Conservation (phyloP, 2,329 filamentous ascomycete genomes). For the Drechslerella dactyloides region DNA sequence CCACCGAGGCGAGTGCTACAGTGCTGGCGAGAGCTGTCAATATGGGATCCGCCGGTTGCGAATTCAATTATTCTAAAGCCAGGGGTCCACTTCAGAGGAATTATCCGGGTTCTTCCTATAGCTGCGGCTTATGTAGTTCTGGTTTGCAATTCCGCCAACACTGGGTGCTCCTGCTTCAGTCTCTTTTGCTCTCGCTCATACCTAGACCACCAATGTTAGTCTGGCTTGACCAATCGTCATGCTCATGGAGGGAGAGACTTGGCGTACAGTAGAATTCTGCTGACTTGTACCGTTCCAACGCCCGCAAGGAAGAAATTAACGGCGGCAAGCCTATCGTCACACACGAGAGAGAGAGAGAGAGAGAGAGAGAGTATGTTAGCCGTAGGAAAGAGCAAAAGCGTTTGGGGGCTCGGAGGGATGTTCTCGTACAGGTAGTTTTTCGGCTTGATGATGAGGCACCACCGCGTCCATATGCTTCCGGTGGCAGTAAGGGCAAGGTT, state of each 20-base stretch:
- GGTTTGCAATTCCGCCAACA: conserved; percentile 35
- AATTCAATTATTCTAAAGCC: not conserved
- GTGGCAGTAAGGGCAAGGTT: conserved; percentile 89
- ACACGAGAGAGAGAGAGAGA: not conserved
- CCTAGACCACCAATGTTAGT: conserved; percentile 6
- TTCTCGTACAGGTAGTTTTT: conserved; percentile 77
- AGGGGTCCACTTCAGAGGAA: not conserved
- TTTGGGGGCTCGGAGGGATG: not conserved
- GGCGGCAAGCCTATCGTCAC: conserved; percentile 72
- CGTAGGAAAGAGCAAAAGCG: not conserved
- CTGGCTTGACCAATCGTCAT: not conserved
- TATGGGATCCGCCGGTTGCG: too few species aligned
- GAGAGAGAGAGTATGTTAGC: conserved; percentile 24
- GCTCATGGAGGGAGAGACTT: too few species aligned
- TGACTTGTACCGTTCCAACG: conserved; percentile 82
- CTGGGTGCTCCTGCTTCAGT: conserved; percentile 39
- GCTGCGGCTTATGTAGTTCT: conserved; percentile 12
- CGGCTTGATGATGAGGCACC: conserved; percentile 97
- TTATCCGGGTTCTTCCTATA: not conserved
- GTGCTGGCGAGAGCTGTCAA: too few species aligned
- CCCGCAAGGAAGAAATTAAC: conserved; percentile 98
- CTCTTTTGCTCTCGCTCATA: conserved; percentile 44
- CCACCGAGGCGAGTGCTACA: too few species aligned
- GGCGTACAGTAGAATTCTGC: conserved; percentile 72
- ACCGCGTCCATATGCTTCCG: conserved; percentile 95